Evolutionary conservation across 345 rosid species (phyloP).

Genomic region (Draba incana): DNA sequence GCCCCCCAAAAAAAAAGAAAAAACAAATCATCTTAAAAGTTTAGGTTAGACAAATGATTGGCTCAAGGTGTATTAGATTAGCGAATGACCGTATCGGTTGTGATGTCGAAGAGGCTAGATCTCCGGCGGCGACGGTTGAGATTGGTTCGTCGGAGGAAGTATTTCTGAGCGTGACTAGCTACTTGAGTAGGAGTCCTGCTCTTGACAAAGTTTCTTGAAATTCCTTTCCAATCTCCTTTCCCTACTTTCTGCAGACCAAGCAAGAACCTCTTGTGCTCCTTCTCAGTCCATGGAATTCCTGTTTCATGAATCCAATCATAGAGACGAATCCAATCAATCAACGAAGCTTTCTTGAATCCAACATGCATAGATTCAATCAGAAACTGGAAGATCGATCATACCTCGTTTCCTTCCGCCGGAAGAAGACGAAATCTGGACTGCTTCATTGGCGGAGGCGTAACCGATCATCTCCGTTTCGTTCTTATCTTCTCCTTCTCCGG

Average conservation of each 20-base stretch:
- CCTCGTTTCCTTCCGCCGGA: constrained; percentile 79
- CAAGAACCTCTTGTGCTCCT: constrained; percentile 89
- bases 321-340: not conserved
- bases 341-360: not conserved
- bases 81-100: constrained; percentile 73
- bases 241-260: constrained; percentile 89
- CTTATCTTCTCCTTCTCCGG: constrained; percentile 33
- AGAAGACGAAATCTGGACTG: constrained; percentile 51
- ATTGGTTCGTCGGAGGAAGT: constrained; percentile 79
- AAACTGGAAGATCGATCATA: constrained; percentile 20
- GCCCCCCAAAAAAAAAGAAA: too few species aligned
- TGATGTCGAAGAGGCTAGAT: constrained; percentile 91
- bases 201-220: constrained; percentile 86
- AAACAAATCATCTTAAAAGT: constrained; percentile 1
- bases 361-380: constrained; percentile 38
- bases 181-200: constrained; percentile 96
- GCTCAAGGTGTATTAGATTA: not conserved
- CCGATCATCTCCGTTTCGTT: constrained; percentile 44
- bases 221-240: constrained; percentile 97
- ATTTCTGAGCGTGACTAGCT: constrained; percentile 98
- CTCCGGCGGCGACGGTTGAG: constrained; percentile 94
- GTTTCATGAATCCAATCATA: not conserved
- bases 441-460: constrained; percentile 90
- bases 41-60: too few species aligned
- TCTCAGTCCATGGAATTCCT: constrained; percentile 98